Evolutionary conservation across 495 filamentous ascomycete genomes (phyloP), one percentile per base, ranked within the genome.

Genomic region (Xylaria venustula): DNA sequence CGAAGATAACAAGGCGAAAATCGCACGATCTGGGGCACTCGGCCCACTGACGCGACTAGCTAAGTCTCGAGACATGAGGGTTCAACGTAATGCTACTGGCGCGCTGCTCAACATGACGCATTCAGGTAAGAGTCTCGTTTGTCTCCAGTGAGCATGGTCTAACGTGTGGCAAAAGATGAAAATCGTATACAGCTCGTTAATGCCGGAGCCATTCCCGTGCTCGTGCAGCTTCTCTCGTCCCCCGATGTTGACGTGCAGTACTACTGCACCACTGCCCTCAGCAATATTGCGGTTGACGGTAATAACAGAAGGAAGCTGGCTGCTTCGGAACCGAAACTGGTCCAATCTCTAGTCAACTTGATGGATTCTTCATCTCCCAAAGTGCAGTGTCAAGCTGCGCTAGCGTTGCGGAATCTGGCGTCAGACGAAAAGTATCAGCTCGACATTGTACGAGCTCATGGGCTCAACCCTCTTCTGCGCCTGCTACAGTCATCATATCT

Each of bases 341-440:
- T 98, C 2, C 91, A 96, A 70, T 95, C 90, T 12, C 81, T 98
- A 40, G 93, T 98, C 26, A 91, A 95, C 64, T 81, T 98, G 20
- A 98, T 98, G 91, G 93, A 97, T 68, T 96, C 93, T 0, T 90
- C 90, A 8, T 96, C 94, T 11, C 94, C 95, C 19, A 98, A 97
- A 72, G 94, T 98, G 11, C 94, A 98, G 72, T 98, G 95, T 69
- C 94, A 98, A 77, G 94, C 94, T 40, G 94, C 95, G 19, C 78
- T 98, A 22, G 94, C 94, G 28, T 85, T 98, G 41, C 86, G 94
- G 67, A 98, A 98, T 70, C 81, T 98, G 50, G 94, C 94, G 7
- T 98, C 95, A 32, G 94, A 98, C 70, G 94, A 98, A 70, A 96
- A 97, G 75, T 98, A 98, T 66, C 94, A 98, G 75, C 85, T 98